Percentiles rank a stretch among this genome's conserved stretches.
Evolutionary conservation across 2,329 filamentous ascomycete species (phyloP).

Genomic region (Colletotrichum sp.): DNA sequence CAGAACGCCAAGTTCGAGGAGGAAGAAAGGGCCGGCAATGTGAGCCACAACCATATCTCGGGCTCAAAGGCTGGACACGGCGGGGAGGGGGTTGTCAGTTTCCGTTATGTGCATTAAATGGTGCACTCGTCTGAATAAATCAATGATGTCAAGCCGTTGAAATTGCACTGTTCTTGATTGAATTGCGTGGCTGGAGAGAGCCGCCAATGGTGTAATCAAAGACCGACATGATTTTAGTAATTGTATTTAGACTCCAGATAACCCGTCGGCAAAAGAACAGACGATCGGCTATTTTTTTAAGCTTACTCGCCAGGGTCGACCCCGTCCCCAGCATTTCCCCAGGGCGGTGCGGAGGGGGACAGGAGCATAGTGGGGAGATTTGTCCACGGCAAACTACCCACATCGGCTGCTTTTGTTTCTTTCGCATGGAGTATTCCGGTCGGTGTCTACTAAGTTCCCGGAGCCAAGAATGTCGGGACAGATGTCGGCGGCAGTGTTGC

Average conservation of each 20-base stretch:
- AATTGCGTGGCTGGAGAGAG: background rate
- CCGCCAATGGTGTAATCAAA: background rate
- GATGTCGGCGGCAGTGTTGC: background rate
- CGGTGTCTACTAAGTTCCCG: background rate
- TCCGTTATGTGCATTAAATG: background rate
- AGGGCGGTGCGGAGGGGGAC: background rate
- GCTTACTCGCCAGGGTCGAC: background rate
- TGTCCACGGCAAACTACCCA: background rate
- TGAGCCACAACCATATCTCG: background rate
- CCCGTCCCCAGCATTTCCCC: background rate
- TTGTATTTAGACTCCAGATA: background rate
- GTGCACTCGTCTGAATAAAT: background rate
- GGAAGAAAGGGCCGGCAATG: conserved; percentile 22
- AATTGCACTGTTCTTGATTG: background rate
- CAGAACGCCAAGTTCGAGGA: conserved; percentile 26
- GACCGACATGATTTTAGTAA: background rate
- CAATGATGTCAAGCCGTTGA: background rate
- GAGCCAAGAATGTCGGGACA: background rate
- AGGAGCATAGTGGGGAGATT: background rate
- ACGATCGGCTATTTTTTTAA: conserved; percentile 5
- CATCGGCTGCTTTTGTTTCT: background rate
- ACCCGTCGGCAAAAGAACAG: background rate
- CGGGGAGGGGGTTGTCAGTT: background rate
- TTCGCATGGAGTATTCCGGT: background rate
- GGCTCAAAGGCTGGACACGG: background rate